Evolutionary conservation across 2,329 filamentous ascomycete species (phyloP), one percentile per base, ranked within the genome.

Genomic region (Lachnellula suecica): DNA sequence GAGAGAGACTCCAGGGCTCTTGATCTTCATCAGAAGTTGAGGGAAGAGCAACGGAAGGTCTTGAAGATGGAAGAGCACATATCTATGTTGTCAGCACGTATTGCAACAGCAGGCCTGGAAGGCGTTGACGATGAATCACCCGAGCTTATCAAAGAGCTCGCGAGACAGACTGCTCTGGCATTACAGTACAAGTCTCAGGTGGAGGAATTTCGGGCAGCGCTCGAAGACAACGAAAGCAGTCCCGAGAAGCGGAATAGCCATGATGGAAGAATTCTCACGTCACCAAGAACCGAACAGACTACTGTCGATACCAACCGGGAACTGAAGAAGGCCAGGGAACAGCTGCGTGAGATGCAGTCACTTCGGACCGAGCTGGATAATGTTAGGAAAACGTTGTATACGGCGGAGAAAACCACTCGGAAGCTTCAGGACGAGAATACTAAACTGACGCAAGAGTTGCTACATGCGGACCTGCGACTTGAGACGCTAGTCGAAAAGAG

Each of bases 1-100:
- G 82, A 87, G 71, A 92, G 91, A 69, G 89, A 93, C 64, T 75
- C 77, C 17, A 85, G 91, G 68, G 85, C 86, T 20, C 78, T 81
- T 23, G 79, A 87, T 51, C 71, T 92, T 45, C 77, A 79, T 20
- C 80, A 83, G 54, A 81, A 83, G 61, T 77, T 93, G 31, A 79
- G 79, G 54, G 82, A 87, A 53, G 87, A 91, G 65, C 84, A 86
- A 58, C 77, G 79, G 56, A 87, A 81, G 64, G 82, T 87, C 23
- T 72, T 77, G 25, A 71, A 76, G 49, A 83, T 90, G 73, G 87
- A 91, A 66, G 74, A 76, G 53, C 79, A 76, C 61, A 77, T 86
- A 47, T 74, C 79, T 2, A 78, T 86, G 50, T 73, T 89, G 53
- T 79, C 84, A 48, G 74, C 77, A 5, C 78, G 84, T 54, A 78